These are phyloP conservation scores for Gaeumannomyces sp. DNA, from an alignment of 2,329 filamentous ascomycete species.

Conservation along the genomic window DNA sequence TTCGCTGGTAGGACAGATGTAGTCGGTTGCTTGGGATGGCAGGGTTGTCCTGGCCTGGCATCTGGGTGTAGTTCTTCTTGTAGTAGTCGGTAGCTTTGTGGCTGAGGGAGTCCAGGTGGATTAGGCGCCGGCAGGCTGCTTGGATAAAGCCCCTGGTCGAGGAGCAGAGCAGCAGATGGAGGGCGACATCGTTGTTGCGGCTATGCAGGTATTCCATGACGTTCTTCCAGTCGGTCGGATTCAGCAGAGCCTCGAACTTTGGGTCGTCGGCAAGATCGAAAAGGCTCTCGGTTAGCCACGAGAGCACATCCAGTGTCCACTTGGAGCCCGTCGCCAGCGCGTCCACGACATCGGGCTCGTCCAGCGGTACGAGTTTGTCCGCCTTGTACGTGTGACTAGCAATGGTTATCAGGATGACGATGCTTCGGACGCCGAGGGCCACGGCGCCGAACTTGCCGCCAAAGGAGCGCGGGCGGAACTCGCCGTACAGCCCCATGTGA, in stretches of 20 bases:
- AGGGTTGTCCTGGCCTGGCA: constrained; percentile 36
- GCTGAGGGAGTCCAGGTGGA: constrained; percentile 47
- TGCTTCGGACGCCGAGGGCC: constrained; percentile 67
- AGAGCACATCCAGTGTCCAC: constrained; percentile 70
- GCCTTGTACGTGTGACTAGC: constrained; percentile 52
- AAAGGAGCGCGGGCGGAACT: constrained; percentile 55
- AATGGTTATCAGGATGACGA: constrained; percentile 59
- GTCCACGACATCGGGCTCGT: constrained; percentile 67
- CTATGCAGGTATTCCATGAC: constrained; percentile 45
- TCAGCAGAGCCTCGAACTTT: constrained; percentile 45
- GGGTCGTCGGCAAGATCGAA: constrained; percentile 48
- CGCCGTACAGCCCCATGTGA: constrained; percentile 66
- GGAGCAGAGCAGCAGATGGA: constrained; percentile 65
- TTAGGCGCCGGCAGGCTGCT: constrained; percentile 59
- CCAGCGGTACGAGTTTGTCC: constrained; percentile 51
- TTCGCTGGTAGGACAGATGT: constrained; percentile 48
- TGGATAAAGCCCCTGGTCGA: constrained; percentile 67
- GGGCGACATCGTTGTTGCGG: constrained; percentile 51
- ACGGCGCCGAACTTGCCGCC: constrained; percentile 70
- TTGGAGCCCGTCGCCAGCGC: constrained; percentile 67
- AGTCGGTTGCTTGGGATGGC: constrained; percentile 34
- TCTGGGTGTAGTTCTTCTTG: constrained; percentile 29
- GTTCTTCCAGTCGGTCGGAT: constrained; percentile 39
- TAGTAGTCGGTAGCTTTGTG: constrained; percentile 45
- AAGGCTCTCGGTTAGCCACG: constrained; percentile 55